A percentile compares a stretch with the other conserved stretches of the same genome.
Conservation (phyloP, 1,139 yeast species). For the Yarrowia galli region DNA sequence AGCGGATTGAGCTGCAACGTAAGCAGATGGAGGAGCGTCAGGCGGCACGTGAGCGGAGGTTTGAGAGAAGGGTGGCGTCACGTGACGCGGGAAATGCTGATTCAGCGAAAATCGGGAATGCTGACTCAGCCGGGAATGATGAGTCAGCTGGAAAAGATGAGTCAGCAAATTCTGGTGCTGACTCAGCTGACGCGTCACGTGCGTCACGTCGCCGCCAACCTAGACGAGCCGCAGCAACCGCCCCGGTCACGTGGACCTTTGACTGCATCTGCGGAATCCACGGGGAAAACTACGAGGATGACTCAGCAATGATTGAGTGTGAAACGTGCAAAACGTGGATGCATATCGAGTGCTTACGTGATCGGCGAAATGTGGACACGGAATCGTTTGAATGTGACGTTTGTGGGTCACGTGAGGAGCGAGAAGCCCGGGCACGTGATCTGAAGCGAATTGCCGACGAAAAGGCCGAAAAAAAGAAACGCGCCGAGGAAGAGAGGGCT, state of each 20-base stretch:
- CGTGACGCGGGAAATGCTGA: no score
- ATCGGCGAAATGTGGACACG: slow-evolving; percentile 20
- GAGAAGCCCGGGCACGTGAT: slow-evolving; percentile 16
- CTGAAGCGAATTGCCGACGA: neutral
- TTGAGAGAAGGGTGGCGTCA: slow-evolving; percentile 37
- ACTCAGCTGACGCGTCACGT: neutral
- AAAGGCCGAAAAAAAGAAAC: neutral
- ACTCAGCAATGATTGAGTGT: slow-evolving; percentile 52
- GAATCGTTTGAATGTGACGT: slow-evolving; percentile 35
- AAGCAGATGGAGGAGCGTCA: slow-evolving; percentile 34
- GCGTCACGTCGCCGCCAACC: slow-evolving; percentile 10
- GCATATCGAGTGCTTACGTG: slow-evolving; percentile 53
- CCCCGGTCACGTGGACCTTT: slow-evolving; percentile 50
- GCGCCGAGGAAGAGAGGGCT: slow-evolving; percentile 11
- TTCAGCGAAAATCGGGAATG: no score
- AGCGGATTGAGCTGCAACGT: slow-evolving; percentile 36
- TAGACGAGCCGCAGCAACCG: slow-evolving; percentile 38
- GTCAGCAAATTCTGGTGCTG: neutral
- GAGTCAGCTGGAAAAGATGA: neutral
- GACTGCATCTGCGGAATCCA: slow-evolving; percentile 55
- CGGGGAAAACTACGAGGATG: slow-evolving; percentile 55
- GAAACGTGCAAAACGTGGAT: slow-evolving; percentile 55
- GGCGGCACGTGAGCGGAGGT: slow-evolving; percentile 36
- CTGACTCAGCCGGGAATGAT: neutral
- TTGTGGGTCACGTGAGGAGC: slow-evolving; percentile 23